A percentile compares a stretch with the other conserved stretches of the same genome.
phyloP scores from a whole-genome alignment of 2,329 filamentous ascomycete species.

The Fusarium praegraminearum region DNA sequence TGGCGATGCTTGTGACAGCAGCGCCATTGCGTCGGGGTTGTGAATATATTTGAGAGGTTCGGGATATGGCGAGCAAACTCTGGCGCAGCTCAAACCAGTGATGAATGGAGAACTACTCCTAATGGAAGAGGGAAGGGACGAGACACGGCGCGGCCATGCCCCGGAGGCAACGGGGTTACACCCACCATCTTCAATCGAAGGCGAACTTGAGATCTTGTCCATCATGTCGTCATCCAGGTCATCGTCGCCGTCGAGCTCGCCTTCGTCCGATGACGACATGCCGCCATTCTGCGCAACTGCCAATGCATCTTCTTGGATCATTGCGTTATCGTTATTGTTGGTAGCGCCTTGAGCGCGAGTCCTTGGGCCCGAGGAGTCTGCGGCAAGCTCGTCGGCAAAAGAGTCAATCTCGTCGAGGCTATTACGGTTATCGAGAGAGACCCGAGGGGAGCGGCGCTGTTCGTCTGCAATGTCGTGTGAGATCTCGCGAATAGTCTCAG shows the following conservation, averaged over 20 bases:
- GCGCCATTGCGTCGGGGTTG: constrained; percentile 39
- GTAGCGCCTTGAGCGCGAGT: constrained; percentile 27
- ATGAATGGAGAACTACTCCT: constrained; percentile 49
- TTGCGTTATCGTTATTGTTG: constrained; percentile 45
- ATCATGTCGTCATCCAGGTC: constrained; percentile 91
- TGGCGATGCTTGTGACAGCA: constrained; percentile 33
- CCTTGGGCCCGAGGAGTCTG: constrained; percentile 53
- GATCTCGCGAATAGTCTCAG: constrained; percentile 83
- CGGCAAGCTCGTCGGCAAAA: constrained; percentile 59
- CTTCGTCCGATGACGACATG: constrained; percentile 66
- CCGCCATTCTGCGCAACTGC: constrained; percentile 73
- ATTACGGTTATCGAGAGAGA: constrained; percentile 64
- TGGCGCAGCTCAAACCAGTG: constrained; percentile 42
- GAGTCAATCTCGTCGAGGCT: constrained; percentile 59
- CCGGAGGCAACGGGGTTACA: constrained; percentile 61
- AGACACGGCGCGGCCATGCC: constrained; percentile 59
- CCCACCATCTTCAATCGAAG: constrained; percentile 99
- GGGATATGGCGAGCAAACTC: constrained; percentile 57
- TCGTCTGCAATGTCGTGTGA: constrained; percentile 82
- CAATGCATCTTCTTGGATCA: constrained; percentile 67
- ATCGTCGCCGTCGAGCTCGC: constrained; percentile 75
- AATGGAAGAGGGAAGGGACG: constrained; percentile 55
- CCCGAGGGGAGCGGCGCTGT: constrained; percentile 71
- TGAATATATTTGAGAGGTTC: constrained; percentile 51
- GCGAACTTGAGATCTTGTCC: constrained; percentile 98